Evolutionary conservation across 2,329 filamentous ascomycete genomes (phyloP).

Genomic region (Elsinoe arachidis): DNA sequence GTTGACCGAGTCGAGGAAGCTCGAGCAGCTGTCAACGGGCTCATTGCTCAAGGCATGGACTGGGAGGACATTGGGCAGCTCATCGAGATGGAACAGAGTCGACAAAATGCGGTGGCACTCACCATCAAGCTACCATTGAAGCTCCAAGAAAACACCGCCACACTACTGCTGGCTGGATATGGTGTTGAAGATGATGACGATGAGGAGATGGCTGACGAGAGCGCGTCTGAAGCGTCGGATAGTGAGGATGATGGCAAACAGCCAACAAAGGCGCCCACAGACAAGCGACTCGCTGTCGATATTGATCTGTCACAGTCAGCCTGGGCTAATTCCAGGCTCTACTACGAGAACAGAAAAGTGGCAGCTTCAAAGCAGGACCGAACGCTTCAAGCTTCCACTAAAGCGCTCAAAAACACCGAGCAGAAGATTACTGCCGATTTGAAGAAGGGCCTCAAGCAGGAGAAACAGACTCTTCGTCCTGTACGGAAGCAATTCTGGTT

Average conservation of each 20-base stretch:
- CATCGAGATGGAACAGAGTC: slow-evolving; percentile 76
- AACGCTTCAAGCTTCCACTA: slow-evolving; percentile 70
- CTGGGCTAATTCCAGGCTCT: slow-evolving; percentile 83
- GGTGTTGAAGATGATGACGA: slow-evolving; percentile 55
- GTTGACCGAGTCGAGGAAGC: slow-evolving; percentile 85
- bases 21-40: slow-evolving; percentile 80
- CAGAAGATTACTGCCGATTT: slow-evolving; percentile 79
- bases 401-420: slow-evolving; percentile 81
- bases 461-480: slow-evolving; percentile 77
- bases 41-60: slow-evolving; percentile 93
- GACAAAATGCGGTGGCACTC: slow-evolving; percentile 74
- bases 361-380: slow-evolving; percentile 83
- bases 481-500: slow-evolving; percentile 87
- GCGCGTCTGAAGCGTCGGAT: slow-evolving; percentile 56
- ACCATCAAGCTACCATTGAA: slow-evolving; percentile 83
- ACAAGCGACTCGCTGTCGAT: slow-evolving; percentile 59
- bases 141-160: slow-evolving; percentile 80
- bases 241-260: slow-evolving; percentile 43
- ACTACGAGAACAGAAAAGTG: slow-evolving; percentile 79
- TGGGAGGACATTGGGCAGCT: slow-evolving; percentile 87
- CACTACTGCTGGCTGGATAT: slow-evolving; percentile 66
- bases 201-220: slow-evolving; percentile 50
- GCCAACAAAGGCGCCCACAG: slow-evolving; percentile 20
- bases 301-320: slow-evolving; percentile 74
- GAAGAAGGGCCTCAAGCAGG: slow-evolving; percentile 80